phyloP scores from a whole-genome alignment of 1,284 basidiomycete genomes.

The Anthracocystis walkeri region DNA sequence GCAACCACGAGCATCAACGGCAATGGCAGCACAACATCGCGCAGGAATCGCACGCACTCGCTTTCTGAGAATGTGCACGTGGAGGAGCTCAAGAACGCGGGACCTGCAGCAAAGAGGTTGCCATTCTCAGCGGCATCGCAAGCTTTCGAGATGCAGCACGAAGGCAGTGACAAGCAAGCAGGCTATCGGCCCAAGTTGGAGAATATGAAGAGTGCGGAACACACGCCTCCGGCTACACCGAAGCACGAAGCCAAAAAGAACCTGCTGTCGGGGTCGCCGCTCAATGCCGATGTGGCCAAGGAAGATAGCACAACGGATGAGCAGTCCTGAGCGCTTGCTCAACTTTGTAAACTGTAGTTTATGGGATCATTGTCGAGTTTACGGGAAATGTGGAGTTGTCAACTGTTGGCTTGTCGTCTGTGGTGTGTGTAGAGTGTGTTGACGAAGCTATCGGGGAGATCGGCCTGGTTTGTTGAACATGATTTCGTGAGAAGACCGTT shows the following conservation, averaged over 20 bases:
- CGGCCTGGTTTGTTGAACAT: background rate
- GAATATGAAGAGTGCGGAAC: conserved; percentile 55
- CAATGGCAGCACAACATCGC: conserved; percentile 25
- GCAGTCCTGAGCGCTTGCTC: background rate
- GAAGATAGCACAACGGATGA: background rate
- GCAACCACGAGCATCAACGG: conserved; percentile 27
- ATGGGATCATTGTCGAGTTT: background rate
- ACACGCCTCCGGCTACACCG: conserved; percentile 49
- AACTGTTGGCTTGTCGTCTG: background rate
- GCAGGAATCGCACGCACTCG: conserved; percentile 51
- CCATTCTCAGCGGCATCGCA: conserved; percentile 50
- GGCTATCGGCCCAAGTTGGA: conserved; percentile 38
- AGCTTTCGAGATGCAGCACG: conserved; percentile 50
- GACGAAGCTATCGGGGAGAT: background rate
- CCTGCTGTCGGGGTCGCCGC: conserved; percentile 1
- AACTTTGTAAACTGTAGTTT: background rate
- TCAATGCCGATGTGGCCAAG: background rate
- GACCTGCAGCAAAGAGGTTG: conserved; percentile 44
- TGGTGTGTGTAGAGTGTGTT: background rate
- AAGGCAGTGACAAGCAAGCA: conserved; percentile 31
- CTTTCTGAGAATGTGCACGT: conserved; percentile 52
- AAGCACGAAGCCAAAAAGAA: conserved; percentile 24
- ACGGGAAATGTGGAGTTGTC: conserved; percentile 5
- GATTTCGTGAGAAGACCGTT: too few species aligned
- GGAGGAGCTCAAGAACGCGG: conserved; percentile 45